These are phyloP conservation scores for Rhizopus delemar DNA, from an alignment of 371 early-diverging fungal species.

Conservation along the genomic window DNA sequence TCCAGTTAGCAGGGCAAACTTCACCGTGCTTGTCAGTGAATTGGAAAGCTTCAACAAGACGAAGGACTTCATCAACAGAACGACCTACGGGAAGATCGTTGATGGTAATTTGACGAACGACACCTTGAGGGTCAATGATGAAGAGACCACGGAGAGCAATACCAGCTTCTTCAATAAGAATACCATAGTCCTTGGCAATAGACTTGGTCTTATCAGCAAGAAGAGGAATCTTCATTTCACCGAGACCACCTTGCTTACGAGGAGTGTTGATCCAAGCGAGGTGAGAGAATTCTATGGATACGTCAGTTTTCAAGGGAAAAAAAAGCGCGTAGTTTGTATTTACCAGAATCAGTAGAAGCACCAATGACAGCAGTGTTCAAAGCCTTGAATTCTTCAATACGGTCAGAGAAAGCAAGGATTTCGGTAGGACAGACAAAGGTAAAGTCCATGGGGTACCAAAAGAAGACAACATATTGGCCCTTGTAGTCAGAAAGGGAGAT, in stretches of 20 bases:
- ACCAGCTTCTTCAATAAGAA: constrained; percentile 68
- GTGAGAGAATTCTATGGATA: constrained; percentile 44
- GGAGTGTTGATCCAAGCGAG: constrained; percentile 68
- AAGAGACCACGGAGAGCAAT: constrained; percentile 63
- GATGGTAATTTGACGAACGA: constrained; percentile 56
- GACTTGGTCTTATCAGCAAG: constrained; percentile 73
- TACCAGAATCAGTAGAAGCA: constrained; percentile 54
- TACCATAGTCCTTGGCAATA: constrained; percentile 72
- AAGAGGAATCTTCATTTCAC: constrained; percentile 70
- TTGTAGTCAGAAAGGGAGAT: constrained; percentile 86
- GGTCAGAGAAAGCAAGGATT: constrained; percentile 68
- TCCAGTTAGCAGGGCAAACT: constrained; percentile 90
- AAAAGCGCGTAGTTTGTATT: constrained; percentile 8
- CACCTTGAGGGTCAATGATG: constrained; percentile 75
- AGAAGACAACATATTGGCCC: constrained; percentile 66
- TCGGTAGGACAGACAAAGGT: constrained; percentile 75
- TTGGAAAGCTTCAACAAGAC: constrained; percentile 80
- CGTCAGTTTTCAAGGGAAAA: not conserved
- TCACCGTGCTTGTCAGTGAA: constrained; percentile 72
- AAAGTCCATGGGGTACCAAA: constrained; percentile 54
- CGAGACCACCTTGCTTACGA: constrained; percentile 80
- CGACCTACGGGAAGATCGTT: constrained; percentile 80
- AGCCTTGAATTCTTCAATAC: constrained; percentile 65
- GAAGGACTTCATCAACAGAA: constrained; percentile 70
- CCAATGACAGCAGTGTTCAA: constrained; percentile 58